Conservation (phyloP, 176 grass and related monocot species). For the Phragmites australis region DNA sequence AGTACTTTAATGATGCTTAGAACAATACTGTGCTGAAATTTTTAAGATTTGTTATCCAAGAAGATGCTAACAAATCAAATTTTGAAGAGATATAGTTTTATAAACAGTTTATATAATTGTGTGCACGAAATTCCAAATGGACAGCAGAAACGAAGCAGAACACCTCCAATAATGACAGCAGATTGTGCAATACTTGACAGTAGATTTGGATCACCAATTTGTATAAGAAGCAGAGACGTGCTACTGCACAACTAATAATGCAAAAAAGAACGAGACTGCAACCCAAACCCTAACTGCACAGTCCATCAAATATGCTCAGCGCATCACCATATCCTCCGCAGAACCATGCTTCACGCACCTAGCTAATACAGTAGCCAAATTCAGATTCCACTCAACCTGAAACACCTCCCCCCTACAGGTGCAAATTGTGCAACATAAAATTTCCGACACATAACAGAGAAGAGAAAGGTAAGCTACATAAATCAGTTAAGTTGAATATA, state of each 20-base stretch:
- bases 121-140: background rate
- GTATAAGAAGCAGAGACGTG: background rate
- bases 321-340: background rate
- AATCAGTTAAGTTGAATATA: background rate
- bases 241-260: background rate
- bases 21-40: background rate
- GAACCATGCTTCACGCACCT: background rate
- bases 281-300: constrained; percentile 5
- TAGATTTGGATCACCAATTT: background rate
- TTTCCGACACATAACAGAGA: background rate
- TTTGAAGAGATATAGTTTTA: background rate
- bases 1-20: background rate
- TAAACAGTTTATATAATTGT: background rate
- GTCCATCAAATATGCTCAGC: no score
- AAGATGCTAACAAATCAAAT: background rate
- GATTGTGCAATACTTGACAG: background rate
- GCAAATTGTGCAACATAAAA: constrained; percentile 29
- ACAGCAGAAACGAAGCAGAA: background rate
- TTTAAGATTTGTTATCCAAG: background rate
- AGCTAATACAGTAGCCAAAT: constrained; percentile 78
- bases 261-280: background rate
- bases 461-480: constrained; percentile 2
- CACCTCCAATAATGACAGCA: background rate
- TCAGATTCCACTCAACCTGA: constrained; percentile 98
- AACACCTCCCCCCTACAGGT: constrained; percentile 67